Evolutionary conservation across 192 early-diverging fungal species (phyloP), one percentile per base, ranked within the genome.

Genomic region (Cladochytrium replicatum): DNA sequence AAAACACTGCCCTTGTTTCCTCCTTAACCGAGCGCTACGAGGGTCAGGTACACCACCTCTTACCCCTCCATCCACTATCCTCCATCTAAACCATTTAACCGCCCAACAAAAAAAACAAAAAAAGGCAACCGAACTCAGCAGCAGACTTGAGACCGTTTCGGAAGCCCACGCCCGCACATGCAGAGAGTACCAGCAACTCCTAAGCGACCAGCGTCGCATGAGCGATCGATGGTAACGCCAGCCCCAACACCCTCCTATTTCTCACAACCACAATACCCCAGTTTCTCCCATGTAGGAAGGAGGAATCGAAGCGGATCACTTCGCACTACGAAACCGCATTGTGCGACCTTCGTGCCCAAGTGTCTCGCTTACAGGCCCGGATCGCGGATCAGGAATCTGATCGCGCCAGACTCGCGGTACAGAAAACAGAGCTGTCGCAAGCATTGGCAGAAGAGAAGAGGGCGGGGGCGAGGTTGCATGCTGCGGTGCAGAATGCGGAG

Each of bases 121-220:
- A n/a, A n/a, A n/a, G n/a, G n/a, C 58, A 6, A 32, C 25, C 7
- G 67, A 70, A 2, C 53, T 70, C 5, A 65, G 58, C 9, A 39
- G 49, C 15, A 57, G 58, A 26, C 54, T 74, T 22, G 48, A 63
- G 7, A 40, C 26, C 38, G 43, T 70, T n/a, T 41, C 60, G 9
- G 57, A 64, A 24, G 45, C 64, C 24, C 67, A 74, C 46, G 19
- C 54, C 1, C 44, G 50, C 2, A 70, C 72, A 2, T 64, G 65
- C 29, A 37, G 55, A 17, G 72, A 74, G 13, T 24, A 67, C 17
- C 68, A 69, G 44, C 41, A 48, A 26, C 56, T 74, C 8, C 44
- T 71, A 3, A 26, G 48, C n/a, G 53, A 58, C 6, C 72, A 74
- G 39, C 54, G 63, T 22, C 17, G 29, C 4, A 47, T 63, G 59